phyloP scores from a whole-genome alignment of 306 rosid species.

The Pterocarpus santalinus region DNA sequence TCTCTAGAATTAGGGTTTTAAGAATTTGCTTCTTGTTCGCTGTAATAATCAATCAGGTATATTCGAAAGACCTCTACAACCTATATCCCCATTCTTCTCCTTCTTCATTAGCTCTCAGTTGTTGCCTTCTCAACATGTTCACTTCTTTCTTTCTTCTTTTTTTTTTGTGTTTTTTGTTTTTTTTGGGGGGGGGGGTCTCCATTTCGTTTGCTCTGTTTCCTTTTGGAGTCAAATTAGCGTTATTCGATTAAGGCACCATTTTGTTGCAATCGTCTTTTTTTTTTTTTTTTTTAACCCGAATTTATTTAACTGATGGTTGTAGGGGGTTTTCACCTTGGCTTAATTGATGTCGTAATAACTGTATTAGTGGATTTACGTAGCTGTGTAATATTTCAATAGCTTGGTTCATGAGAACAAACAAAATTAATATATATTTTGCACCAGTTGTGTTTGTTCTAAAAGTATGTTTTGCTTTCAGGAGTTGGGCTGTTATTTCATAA shows the following conservation, averaged over 20 bases:
- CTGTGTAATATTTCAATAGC: background rate
- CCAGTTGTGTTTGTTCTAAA: constrained; percentile 30
- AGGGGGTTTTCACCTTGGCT: constrained; percentile 11
- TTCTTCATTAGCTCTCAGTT: background rate
- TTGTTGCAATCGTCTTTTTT: background rate
- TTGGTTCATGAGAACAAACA: background rate
- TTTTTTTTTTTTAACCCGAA: background rate
- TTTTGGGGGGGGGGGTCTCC: no score
- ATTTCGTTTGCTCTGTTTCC: background rate
- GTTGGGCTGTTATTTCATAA: constrained; percentile 8
- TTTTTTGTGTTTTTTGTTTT: no score
- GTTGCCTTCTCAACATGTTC: background rate
- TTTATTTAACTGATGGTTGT: constrained; percentile 10
- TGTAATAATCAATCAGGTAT: constrained; percentile 33
- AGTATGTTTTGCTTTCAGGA: constrained; percentile 52
- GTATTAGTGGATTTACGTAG: background rate
- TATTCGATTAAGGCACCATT: background rate
- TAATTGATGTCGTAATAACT: background rate
- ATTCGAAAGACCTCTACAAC: background rate
- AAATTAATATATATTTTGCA: background rate
- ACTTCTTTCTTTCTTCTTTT: background rate
- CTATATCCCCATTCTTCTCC: background rate
- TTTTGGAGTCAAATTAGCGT: background rate
- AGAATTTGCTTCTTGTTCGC: constrained; percentile 13
- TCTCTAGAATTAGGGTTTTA: constrained; percentile 45